Conservation (phyloP, 257 asterid species). For the Lavandula angustifolia region DNA sequence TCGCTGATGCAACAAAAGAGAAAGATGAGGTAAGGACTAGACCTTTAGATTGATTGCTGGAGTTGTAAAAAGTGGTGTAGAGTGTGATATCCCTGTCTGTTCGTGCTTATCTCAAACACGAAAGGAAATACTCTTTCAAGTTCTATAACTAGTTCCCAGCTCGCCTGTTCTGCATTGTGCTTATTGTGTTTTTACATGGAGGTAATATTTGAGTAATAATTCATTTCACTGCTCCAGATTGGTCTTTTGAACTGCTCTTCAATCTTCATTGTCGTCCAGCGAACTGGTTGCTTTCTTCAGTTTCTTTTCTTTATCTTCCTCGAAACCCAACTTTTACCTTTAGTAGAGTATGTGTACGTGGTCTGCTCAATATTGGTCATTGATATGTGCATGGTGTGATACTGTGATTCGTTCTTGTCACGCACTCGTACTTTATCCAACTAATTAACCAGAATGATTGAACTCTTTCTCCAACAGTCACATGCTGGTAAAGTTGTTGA, state of each 20-base stretch:
- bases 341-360: background rate
- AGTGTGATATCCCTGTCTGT: constrained; percentile 2
- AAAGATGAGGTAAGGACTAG: constrained; percentile 83
- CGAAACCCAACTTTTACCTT: background rate
- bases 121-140: background rate
- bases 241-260: background rate
- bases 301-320: background rate
- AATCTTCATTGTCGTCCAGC: background rate
- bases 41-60: constrained; percentile 7
- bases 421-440: constrained; percentile 9
- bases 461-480: constrained; percentile 52
- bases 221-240: background rate
- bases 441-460: constrained; percentile 17
- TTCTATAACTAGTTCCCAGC: background rate
- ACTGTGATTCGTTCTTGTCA: background rate
- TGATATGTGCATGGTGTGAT: background rate
- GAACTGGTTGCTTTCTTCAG: constrained; percentile 1
- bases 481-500: constrained; percentile 99
- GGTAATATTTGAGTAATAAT: background rate
- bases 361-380: constrained; percentile 8
- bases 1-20: constrained; percentile 92
- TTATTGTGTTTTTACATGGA: background rate
- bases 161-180: background rate
- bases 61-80: constrained; percentile 6
- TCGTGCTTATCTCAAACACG: background rate